Evolutionary conservation across 2,329 filamentous ascomycete genomes (phyloP), one percentile per base, ranked within the genome.

Genomic region (Scopulariopsis brevicaulis): DNA sequence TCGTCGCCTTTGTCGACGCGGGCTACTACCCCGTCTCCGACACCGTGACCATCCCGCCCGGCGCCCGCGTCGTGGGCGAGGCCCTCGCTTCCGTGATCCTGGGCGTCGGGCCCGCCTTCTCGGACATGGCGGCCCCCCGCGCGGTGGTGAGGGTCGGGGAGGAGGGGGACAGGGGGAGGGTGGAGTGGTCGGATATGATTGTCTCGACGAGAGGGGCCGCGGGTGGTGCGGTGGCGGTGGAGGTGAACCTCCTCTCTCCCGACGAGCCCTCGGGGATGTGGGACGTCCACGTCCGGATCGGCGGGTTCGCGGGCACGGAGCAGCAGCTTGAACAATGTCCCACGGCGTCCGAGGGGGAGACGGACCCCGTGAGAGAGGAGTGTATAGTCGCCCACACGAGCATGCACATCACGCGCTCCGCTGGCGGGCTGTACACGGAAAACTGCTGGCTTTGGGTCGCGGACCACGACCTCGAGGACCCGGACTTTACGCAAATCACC

Each of bases 281-380:
- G 88, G 89, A 92, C 66, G 81, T 87, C 12, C 88, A 93, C 70
- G 82, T 87, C 66, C 84, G 89, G 62, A 79, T 92, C 55, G 88
- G 87, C 62, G 89, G 88, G 3, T 84, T 82, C 56, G 81, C 83
- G 1, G 87, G 87, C 40, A 89, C 87, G 18, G 74, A 84, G 48
- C 77, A 90, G 8, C 83, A 88, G 67, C 79, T 82, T 14, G 77
- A 83, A 59, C 81, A 82, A 58, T 94, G 89, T 68, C 71, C 77
- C 60, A 89, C 86, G 69, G 67, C 73, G 53, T 66, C 75, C 5
- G 58, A 61, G 7, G n/a, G 46, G 4, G 61, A 64, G 10, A 43
- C 58, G 2, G 54, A 57, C 25, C 34, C 48, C 10, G 56, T 65
- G 65, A 67, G 63, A 57, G 51, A 64, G 20, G 65, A 69, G 57